Base-by-base conservation (phyloP, 352 stramenopile genomes). In the Phytopythium cucurbitacearum region DNA sequence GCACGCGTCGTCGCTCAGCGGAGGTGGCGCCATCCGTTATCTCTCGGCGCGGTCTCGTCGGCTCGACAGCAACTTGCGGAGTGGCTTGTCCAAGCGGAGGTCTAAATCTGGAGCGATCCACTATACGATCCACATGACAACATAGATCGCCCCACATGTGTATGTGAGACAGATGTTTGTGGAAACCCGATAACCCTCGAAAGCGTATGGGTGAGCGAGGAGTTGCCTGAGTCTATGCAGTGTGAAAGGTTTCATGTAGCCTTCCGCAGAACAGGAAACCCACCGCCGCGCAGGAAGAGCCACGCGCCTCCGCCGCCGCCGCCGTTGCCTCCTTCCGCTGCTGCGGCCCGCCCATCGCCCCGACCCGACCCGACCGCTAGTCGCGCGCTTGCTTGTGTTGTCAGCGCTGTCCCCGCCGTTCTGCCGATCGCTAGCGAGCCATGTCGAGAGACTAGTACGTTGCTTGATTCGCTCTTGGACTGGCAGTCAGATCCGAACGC, bases 361-460 rank as follows among this genome's bases (percentile, higher is more conserved):
- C 15, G 46, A 28, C 21, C 21, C 21, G 21, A 28, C 21, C 15
- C 9, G 46, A 43, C 34, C 15, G n/a, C 13, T 28, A 28, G 21
- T 28, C 21, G 21, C 21, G 21, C n/a, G 40, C 46, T 44, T n/a
- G n/a, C 13, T 33, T 16, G 36, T 53, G 16, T 38, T 2, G 44
- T 15, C 15, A 38, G 8, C 3, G 34, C n/a, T 8, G 9, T 32
- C n/a, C 11, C 28, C 45, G 35, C 41, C 34, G 41, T 35, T 8
- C n/a, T 50, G 40, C 21, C 21, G 21, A 28, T 28, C 21, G 21
- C 21, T 49, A 57, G 51, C 15, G 7, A 32, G 66, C 60, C 62
- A 92, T 92, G 82, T 89, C 82, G 35, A 73, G 76, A 60, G 82
- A 92, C 62, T 92, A 92, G 82, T 92, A 60, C 56, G 71, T 69